Percentiles rank a stretch among this genome's conserved stretches.
These are phyloP conservation scores for Chytriomyces sp. DNA, from an alignment of 192 early-diverging fungal genomes.

Conservation along the genomic window DNA sequence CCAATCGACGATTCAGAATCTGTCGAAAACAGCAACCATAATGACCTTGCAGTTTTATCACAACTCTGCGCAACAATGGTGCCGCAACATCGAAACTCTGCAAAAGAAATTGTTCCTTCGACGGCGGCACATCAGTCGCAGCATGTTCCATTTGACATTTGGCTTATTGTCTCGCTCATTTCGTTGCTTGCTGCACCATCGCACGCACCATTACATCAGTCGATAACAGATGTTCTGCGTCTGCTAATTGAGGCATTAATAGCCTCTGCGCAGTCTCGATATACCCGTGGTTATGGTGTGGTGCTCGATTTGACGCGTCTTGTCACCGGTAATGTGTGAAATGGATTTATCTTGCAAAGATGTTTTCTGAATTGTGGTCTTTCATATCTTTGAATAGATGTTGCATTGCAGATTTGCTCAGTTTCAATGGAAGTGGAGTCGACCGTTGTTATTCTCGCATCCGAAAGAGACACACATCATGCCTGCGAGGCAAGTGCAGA, in stretches of 20 bases:
- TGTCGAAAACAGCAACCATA: neutral
- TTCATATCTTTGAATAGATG: neutral
- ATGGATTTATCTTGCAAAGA: neutral
- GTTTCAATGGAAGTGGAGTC: neutral
- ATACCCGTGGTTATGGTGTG: neutral
- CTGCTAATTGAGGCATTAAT: neutral
- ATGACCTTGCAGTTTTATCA: constrained; percentile 14
- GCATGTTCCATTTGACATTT: neutral
- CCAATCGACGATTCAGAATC: neutral
- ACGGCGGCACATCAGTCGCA: neutral
- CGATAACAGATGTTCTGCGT: neutral
- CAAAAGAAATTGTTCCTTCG: neutral
- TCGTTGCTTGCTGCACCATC: neutral
- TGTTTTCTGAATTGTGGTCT: neutral
- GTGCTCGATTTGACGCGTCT: neutral
- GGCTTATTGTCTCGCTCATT: neutral
- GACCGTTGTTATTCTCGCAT: neutral
- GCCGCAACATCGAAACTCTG: neutral
- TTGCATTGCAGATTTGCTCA: neutral
- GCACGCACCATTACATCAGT: neutral
- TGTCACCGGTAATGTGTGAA: neutral
- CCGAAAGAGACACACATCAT: neutral
- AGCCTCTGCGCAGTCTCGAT: neutral
- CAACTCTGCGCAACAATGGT: constrained; percentile 25
- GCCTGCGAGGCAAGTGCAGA: neutral